phyloP scores from a whole-genome alignment of 371 early-diverging fungal species.

The Syncephalastrum monosporum region DNA sequence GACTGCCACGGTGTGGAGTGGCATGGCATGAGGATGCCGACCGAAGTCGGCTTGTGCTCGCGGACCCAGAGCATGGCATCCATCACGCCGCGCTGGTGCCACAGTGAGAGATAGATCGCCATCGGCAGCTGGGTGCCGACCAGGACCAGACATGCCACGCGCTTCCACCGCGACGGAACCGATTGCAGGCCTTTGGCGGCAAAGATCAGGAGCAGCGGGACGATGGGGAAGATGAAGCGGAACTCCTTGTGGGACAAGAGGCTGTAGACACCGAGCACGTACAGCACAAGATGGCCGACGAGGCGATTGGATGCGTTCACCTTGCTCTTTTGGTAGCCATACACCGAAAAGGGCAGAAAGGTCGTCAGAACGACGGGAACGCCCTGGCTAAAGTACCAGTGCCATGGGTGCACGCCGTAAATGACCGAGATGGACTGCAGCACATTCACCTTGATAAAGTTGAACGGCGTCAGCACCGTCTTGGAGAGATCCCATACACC shows the following conservation, averaged over 20 bases:
- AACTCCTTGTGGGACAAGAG: slow-evolving; percentile 90
- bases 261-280: slow-evolving; percentile 68
- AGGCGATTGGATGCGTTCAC: neutral
- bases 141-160: slow-evolving; percentile 15
- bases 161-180: slow-evolving; percentile 15
- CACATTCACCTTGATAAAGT: slow-evolving; percentile 83
- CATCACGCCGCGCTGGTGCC: slow-evolving; percentile 92
- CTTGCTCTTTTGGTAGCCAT: slow-evolving; percentile 16
- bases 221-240: slow-evolving; percentile 84
- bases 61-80: slow-evolving; percentile 79
- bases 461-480: slow-evolving; percentile 64
- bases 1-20: slow-evolving; percentile 93
- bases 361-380: slow-evolving; percentile 77
- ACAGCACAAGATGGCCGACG: slow-evolving; percentile 23
- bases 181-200: slow-evolving; percentile 55
- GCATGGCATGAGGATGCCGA: slow-evolving; percentile 86
- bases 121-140: slow-evolving; percentile 66
- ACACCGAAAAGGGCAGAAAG: slow-evolving; percentile 59
- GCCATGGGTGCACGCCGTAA: slow-evolving; percentile 88
- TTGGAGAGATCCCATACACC: slow-evolving; percentile 8
- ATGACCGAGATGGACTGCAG: slow-evolving; percentile 73
- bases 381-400: slow-evolving; percentile 88
- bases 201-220: slow-evolving; percentile 74
- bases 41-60: slow-evolving; percentile 27
- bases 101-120: slow-evolving; percentile 65